These are phyloP conservation scores for Botrytis sinoallii DNA, from an alignment of 2,329 filamentous ascomycete species.

Conservation along the genomic window DNA sequence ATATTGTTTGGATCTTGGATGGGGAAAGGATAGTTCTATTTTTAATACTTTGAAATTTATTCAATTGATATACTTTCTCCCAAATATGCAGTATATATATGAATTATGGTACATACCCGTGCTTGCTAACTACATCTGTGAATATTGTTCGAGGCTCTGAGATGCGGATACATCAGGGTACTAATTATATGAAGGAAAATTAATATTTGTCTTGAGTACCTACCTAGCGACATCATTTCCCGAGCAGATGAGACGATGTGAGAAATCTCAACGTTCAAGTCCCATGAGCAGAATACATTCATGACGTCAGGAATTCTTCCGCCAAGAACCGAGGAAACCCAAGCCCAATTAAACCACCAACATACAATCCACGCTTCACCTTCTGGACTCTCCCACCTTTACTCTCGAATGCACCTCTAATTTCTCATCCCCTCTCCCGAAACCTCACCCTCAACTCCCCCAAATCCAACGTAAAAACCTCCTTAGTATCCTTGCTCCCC, in stretches of 20 bases:
- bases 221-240: no score
- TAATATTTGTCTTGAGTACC: neutral
- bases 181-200: neutral
- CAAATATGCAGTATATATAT: neutral
- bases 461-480: neutral
- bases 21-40: no score
- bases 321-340: neutral
- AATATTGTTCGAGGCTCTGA: neutral
- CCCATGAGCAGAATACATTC: neutral
- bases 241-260: no score
- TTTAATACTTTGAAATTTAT: no score
- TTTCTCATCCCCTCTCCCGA: neutral
- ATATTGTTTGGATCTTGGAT: neutral
- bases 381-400: neutral
- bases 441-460: neutral
- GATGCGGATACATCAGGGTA: neutral
- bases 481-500: neutral
- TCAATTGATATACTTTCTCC: neutral
- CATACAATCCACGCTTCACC: neutral
- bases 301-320: neutral
- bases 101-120: neutral
- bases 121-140: accelerated
- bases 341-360: neutral
- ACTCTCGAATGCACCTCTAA: no score
- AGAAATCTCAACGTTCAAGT: neutral